Evolutionary conservation across 1,284 basidiomycete genomes (phyloP).

Genomic region (Cryptococcus sp.): DNA sequence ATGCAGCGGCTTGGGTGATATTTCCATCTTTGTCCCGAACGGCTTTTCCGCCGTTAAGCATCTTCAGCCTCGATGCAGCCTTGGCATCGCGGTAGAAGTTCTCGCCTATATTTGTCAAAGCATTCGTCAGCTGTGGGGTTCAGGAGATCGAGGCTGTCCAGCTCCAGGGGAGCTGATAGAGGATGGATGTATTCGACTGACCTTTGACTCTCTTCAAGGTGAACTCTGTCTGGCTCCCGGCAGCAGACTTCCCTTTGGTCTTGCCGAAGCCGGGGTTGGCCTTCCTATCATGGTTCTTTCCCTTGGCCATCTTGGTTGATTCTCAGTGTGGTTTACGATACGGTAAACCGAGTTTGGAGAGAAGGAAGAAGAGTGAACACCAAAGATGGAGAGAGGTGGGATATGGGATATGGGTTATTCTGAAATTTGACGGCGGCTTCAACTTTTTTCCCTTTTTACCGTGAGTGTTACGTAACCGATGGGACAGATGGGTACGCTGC

Average conservation of each 20-base stretch:
- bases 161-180: neutral
- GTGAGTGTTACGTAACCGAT: no score
- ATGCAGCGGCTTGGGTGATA: conserved; percentile 85
- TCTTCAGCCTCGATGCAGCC: conserved; percentile 75
- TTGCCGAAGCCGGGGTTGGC: conserved; percentile 44
- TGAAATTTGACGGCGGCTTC: no score
- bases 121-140: conserved; percentile 6
- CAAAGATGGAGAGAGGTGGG: conserved; percentile 2
- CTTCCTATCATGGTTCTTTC: conserved; percentile 52
- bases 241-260: conserved; percentile 37
- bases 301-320: conserved; percentile 46
- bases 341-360: neutral
- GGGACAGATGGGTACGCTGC: no score
- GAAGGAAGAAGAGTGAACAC: neutral
- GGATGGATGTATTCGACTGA: conserved; percentile 13
- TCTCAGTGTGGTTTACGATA: conserved; percentile 4
- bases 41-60: conserved; percentile 87
- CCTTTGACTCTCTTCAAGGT: conserved; percentile 66
- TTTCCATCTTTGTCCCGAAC: conserved; percentile 85
- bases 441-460: no score
- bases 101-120: conserved; percentile 57
- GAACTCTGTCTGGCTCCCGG: conserved; percentile 41
- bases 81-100: conserved; percentile 94
- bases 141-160: neutral
- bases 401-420: conserved; percentile 1